Evolutionary conservation across 2,329 filamentous ascomycete genomes (phyloP).

Genomic region (Claviceps arundinis): DNA sequence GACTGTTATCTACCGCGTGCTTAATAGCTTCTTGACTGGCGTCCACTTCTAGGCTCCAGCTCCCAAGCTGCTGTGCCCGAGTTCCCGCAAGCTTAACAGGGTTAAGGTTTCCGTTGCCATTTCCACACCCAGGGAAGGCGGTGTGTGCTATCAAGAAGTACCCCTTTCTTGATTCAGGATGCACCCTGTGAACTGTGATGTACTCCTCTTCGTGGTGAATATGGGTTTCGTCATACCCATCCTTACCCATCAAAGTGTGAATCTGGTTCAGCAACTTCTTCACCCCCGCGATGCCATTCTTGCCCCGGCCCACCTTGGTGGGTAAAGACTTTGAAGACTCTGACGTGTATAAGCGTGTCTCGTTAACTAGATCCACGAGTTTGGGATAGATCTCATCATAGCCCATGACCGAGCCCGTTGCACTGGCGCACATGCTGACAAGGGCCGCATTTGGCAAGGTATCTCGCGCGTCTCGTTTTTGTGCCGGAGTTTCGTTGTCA

Average conservation of each 20-base stretch:
- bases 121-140: slow-evolving; percentile 81
- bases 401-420: slow-evolving; percentile 91
- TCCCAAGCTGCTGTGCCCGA: slow-evolving; percentile 71
- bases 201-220: slow-evolving; percentile 95
- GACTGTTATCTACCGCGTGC: slow-evolving; percentile 53
- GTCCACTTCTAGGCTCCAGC: slow-evolving; percentile 87
- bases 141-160: slow-evolving; percentile 95
- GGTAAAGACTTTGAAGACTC: slow-evolving; percentile 49
- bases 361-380: slow-evolving; percentile 83
- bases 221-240: slow-evolving; percentile 88
- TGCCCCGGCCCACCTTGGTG: slow-evolving; percentile 54
- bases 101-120: slow-evolving; percentile 66
- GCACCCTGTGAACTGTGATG: slow-evolving; percentile 88
- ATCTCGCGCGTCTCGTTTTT: slow-evolving; percentile 88
- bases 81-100: slow-evolving; percentile 74
- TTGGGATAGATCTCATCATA: slow-evolving; percentile 95
- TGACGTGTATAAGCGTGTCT: slow-evolving; percentile 72
- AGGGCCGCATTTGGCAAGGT: slow-evolving; percentile 88
- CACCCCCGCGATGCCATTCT: slow-evolving; percentile 75
- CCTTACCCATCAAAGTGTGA: slow-evolving; percentile 88
- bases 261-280: slow-evolving; percentile 92
- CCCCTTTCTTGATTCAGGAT: slow-evolving; percentile 81
- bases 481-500: slow-evolving; percentile 91
- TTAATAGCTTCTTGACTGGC: slow-evolving; percentile 55
- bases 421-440: slow-evolving; percentile 90